Evolutionary conservation across 2,329 filamentous ascomycete species (phyloP).

Genomic region (Stachybotrys chartarum): DNA sequence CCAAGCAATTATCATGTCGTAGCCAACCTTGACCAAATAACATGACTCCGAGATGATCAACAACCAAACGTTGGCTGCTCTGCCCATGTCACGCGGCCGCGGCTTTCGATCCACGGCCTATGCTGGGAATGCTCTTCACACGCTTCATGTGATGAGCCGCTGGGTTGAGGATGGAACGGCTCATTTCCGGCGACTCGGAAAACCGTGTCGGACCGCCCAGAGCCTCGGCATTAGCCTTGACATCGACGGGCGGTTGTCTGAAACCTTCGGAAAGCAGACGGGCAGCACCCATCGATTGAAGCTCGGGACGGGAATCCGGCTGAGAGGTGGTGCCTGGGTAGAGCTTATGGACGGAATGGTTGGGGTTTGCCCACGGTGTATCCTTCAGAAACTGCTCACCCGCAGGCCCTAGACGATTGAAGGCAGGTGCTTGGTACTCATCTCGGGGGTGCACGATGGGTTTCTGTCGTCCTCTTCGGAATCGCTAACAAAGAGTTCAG

Average conservation of each 20-base stretch:
- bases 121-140: constrained; percentile 19
- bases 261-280: constrained; percentile 13
- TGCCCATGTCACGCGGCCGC: constrained; percentile 20
- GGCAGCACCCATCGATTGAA: constrained; percentile 5
- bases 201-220: constrained; percentile 13
- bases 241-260: constrained; percentile 9
- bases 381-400: constrained; percentile 85
- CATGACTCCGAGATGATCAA: neutral
- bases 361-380: constrained; percentile 88
- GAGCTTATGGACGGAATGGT: constrained; percentile 62
- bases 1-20: constrained; percentile 15
- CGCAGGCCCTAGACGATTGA: constrained; percentile 52
- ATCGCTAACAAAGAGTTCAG: constrained; percentile 22
- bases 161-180: constrained; percentile 26
- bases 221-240: constrained; percentile 15
- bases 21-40: constrained; percentile 10
- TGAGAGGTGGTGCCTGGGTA: constrained; percentile 27
- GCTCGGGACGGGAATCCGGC: constrained; percentile 9
- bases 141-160: constrained; percentile 25
- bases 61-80: neutral
- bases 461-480: constrained; percentile 26
- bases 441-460: constrained; percentile 33
- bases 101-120: constrained; percentile 25
- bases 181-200: constrained; percentile 37
- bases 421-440: constrained; percentile 40